A percentile compares a stretch with the other conserved stretches of the same genome.
These are phyloP conservation scores for Tetracladium setigerum DNA, from an alignment of 495 filamentous ascomycete genomes.

Conservation along the genomic window DNA sequence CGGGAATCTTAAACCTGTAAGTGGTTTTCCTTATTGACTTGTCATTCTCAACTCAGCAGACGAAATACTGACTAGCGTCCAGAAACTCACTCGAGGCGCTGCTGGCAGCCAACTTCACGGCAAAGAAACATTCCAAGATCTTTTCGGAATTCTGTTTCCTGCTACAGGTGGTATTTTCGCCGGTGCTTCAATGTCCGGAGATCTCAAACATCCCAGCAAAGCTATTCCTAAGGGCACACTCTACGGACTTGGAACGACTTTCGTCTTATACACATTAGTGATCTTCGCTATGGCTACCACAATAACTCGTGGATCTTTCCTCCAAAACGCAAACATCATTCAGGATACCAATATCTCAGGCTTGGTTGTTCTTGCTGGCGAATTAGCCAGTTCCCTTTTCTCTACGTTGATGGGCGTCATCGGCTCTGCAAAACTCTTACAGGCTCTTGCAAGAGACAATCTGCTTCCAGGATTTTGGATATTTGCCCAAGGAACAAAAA, in stretches of 20 bases:
- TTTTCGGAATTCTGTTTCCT: constrained; percentile 84
- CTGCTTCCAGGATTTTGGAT: constrained; percentile 67
- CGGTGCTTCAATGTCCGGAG: constrained; percentile 88
- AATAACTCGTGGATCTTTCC: constrained; percentile 65
- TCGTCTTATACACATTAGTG: constrained; percentile 67
- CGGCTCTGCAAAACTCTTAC: constrained; percentile 79
- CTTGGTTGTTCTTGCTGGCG: constrained; percentile 67
- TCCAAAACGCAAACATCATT: constrained; percentile 70
- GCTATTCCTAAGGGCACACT: constrained; percentile 78
- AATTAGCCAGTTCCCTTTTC: constrained; percentile 78
- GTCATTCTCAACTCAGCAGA: constrained; percentile 10
- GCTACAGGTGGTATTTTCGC: constrained; percentile 64
- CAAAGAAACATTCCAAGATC: constrained; percentile 68
- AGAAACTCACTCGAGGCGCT: constrained; percentile 52
- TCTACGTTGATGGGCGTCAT: constrained; percentile 83
- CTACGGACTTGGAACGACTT: constrained; percentile 66
- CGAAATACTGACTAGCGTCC: not conserved
- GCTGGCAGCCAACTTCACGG: constrained; percentile 59
- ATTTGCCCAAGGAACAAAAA: constrained; percentile 69
- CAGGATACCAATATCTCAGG: constrained; percentile 70
- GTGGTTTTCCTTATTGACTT: constrained; percentile 17
- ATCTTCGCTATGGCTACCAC: constrained; percentile 76
- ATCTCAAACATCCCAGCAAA: constrained; percentile 75
- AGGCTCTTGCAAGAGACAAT: constrained; percentile 75
- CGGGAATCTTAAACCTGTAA: constrained; percentile 58